Percentiles rank a stretch among this genome's conserved stretches.
Conservation (phyloP, 768 basidiomycete species). For the Daedaleopsis sinensis region DNA sequence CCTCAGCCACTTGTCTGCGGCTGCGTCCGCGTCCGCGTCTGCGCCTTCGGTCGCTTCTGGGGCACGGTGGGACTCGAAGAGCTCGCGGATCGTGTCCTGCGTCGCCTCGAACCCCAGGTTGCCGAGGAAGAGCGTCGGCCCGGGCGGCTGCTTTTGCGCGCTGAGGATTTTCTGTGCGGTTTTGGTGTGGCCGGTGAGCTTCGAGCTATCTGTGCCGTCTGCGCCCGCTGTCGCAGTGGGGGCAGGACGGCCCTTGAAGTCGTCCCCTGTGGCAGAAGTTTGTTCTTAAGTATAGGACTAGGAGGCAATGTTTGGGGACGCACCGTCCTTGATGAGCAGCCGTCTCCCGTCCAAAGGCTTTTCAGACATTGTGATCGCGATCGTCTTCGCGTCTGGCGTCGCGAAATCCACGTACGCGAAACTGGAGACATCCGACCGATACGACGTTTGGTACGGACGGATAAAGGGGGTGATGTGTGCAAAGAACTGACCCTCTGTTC, state of each 20-base stretch:
- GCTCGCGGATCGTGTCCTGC: slow-evolving; percentile 67
- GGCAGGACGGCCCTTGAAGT: slow-evolving; percentile 72
- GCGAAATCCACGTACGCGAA: slow-evolving; percentile 98
- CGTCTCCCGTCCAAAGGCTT: slow-evolving; percentile 80
- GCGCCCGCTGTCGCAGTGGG: slow-evolving; percentile 40
- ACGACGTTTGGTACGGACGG: not conserved
- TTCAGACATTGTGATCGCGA: slow-evolving; percentile 84
- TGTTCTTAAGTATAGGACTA: not conserved
- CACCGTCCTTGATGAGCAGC: slow-evolving; percentile 92
- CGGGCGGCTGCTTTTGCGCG: slow-evolving; percentile 80
- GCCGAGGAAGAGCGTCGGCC: slow-evolving; percentile 87
- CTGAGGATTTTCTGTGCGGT: slow-evolving; percentile 78
- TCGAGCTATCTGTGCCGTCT: slow-evolving; percentile 19
- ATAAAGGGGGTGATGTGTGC: not conserved
- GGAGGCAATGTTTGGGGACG: slow-evolving; percentile 23
- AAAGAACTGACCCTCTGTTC: slow-evolving; percentile 72
- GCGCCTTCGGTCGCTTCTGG: slow-evolving; percentile 12
- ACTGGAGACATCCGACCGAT: slow-evolving; percentile 44
- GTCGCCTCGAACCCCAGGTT: slow-evolving; percentile 93
- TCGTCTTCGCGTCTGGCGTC: slow-evolving; percentile 68
- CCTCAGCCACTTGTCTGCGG: slow-evolving; percentile 56
- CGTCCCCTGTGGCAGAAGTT: slow-evolving; percentile 53
- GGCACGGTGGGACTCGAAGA: slow-evolving; percentile 72
- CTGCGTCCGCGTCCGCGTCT: slow-evolving; percentile 27
- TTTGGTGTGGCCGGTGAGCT: slow-evolving; percentile 51